Percentiles rank a stretch among this genome's conserved stretches.
Evolutionary conservation across 352 stramenopile genomes (phyloP).

Genomic region (Pythium folliculosum): DNA sequence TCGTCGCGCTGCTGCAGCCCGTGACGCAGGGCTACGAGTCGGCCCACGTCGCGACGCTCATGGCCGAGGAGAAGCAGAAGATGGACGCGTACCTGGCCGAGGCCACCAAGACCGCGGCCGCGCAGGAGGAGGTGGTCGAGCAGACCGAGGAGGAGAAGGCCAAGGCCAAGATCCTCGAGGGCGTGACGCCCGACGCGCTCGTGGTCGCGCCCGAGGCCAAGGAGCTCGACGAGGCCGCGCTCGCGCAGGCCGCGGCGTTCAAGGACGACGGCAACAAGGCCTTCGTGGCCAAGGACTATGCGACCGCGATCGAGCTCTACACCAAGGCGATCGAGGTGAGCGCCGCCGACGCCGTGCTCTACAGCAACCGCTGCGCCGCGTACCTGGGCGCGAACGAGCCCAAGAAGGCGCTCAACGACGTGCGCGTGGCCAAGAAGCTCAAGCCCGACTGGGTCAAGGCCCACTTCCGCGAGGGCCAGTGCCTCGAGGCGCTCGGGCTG

Average conservation of each 20-base stretch:
- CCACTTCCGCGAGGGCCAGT: conserved; percentile 84
- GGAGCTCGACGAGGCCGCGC: conserved; percentile 39
- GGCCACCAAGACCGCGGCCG: conserved; percentile 43
- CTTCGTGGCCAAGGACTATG: conserved; percentile 69
- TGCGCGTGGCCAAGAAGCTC: conserved; percentile 80
- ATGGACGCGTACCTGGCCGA: conserved; percentile 60
- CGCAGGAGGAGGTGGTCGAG: conserved; percentile 35
- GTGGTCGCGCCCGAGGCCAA: conserved; percentile 49
- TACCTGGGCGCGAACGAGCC: conserved; percentile 57
- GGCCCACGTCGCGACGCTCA: conserved; percentile 53
- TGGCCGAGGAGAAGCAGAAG: conserved; percentile 63
- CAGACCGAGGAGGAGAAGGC: conserved; percentile 47
- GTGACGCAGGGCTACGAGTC: conserved; percentile 64
- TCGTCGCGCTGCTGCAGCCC: conserved; percentile 65
- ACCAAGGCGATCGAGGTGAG: conserved; percentile 63
- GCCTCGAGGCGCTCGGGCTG: conserved; percentile 66
- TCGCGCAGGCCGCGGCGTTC: conserved; percentile 43
- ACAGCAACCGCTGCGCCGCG: conserved; percentile 83
- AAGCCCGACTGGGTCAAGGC: conserved; percentile 84
- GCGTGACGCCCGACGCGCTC: conserved; percentile 45
- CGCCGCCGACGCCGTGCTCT: conserved; percentile 61
- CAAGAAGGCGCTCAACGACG: conserved; percentile 71
- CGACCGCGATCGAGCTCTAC: conserved; percentile 54
- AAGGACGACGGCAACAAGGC: conserved; percentile 76
- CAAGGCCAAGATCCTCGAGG: conserved; percentile 35